phyloP scores from a whole-genome alignment of 306 rosid species.

The Gastrolobium villosum region DNA sequence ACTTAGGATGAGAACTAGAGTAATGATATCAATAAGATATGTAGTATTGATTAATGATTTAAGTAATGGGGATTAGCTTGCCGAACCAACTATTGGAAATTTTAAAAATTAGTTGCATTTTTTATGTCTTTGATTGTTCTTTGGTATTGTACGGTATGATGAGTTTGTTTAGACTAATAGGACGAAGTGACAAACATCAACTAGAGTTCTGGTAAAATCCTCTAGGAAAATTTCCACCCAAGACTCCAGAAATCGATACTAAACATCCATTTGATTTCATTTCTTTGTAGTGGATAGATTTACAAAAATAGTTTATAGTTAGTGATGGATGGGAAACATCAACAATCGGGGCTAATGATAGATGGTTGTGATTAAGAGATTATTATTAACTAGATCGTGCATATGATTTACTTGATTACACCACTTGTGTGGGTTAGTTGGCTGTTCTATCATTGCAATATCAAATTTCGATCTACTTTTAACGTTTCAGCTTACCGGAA shows the following conservation, averaged over 20 bases:
- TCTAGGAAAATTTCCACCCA: constrained; percentile 7
- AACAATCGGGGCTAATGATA: not conserved
- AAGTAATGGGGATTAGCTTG: not conserved
- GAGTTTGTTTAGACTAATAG: constrained; percentile 14
- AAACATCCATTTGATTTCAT: constrained; percentile 24
- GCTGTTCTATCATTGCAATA: constrained; percentile 26
- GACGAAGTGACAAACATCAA: constrained; percentile 11
- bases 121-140: constrained; percentile 8
- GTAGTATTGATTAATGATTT: constrained; percentile 24
- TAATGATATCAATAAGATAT: constrained; percentile 21
- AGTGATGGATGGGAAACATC: not conserved
- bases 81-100: constrained; percentile 13
- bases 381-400: not conserved
- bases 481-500: constrained; percentile 89
- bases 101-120: constrained; percentile 1
- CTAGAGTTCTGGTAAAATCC: not conserved
- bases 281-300: constrained; percentile 5
- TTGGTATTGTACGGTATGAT: constrained; percentile 27
- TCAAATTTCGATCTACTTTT: constrained; percentile 30
- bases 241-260: not conserved
- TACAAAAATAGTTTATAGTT: constrained; percentile 14
- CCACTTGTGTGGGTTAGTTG: not conserved
- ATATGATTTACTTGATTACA: constrained; percentile 35
- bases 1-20: not conserved
- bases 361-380: constrained; percentile 26